These are phyloP conservation scores for Emmonsia crescens DNA, from an alignment of 2,329 filamentous ascomycete genomes.

Conservation along the genomic window DNA sequence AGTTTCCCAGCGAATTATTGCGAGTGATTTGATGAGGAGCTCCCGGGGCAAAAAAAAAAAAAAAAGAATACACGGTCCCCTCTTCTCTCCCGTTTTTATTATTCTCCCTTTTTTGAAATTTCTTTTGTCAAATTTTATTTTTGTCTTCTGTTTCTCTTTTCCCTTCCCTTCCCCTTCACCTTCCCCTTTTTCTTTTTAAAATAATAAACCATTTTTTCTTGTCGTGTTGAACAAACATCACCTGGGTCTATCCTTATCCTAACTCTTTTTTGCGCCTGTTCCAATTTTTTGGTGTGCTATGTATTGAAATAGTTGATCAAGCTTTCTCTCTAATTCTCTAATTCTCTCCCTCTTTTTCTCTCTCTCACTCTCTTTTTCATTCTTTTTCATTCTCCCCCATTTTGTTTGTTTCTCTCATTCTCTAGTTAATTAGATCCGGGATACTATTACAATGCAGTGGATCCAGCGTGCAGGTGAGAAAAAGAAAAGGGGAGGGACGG, in stretches of 20 bases:
- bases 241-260: neutral
- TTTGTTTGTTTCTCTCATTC: neutral
- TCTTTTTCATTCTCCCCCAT: neutral
- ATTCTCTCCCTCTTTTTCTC: neutral
- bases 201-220: neutral
- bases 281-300: neutral
- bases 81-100: neutral
- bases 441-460: neutral
- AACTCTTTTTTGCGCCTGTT: neutral
- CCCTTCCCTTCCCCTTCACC: neutral
- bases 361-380: neutral
- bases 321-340: neutral
- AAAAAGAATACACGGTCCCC: neutral
- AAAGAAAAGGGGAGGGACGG: neutral
- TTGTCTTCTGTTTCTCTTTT: neutral
- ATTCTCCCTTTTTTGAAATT: neutral
- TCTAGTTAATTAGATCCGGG: neutral
- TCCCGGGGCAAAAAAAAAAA: neutral
- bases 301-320: neutral
- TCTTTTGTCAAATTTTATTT: neutral
- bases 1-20: slow-evolving; percentile 81
- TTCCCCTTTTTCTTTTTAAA: neutral
- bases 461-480: neutral
- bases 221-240: neutral
- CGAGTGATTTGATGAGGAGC: slow-evolving; percentile 27